Percentiles rank a stretch among this genome's conserved stretches.
phyloP scores from a whole-genome alignment of 495 filamentous ascomycete species.

The Parachaetomium inaequale region DNA sequence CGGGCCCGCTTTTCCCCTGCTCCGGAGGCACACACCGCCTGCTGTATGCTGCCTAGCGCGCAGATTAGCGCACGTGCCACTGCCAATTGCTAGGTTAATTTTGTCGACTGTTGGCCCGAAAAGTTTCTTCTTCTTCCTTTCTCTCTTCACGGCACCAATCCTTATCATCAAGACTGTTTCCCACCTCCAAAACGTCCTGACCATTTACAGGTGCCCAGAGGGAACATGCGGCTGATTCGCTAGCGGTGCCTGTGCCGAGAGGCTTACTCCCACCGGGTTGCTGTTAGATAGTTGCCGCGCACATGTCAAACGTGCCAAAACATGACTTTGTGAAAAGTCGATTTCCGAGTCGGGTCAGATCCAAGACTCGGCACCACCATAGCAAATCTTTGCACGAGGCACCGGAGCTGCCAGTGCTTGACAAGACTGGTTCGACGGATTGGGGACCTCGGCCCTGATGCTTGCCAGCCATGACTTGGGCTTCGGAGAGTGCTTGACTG shows the following conservation, averaged over 20 bases:
- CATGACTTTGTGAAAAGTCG: neutral
- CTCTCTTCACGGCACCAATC: conserved; percentile 45
- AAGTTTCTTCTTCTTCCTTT: conserved; percentile 20
- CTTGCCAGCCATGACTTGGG: neutral
- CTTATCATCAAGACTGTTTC: conserved; percentile 51
- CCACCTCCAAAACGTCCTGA: conserved; percentile 43
- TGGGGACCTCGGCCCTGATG: neutral
- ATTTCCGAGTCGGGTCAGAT: neutral
- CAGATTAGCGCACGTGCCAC: conserved; percentile 4
- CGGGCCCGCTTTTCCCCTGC: conserved; percentile 13
- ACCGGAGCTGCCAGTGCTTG: neutral
- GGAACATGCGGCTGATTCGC: conserved; percentile 48
- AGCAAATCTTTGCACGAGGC: neutral
- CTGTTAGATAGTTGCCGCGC: conserved; percentile 54
- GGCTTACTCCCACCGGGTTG: conserved; percentile 36
- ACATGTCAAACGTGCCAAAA: conserved; percentile 30
- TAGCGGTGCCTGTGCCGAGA: conserved; percentile 46
- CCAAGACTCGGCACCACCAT: neutral
- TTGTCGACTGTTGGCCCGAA: conserved; percentile 7
- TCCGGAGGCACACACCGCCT: conserved; percentile 16
- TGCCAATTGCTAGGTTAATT: conserved; percentile 4
- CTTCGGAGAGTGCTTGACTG: too few relatives aligned
- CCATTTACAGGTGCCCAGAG: conserved; percentile 52
- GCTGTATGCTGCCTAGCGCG: neutral
- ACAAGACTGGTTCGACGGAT: neutral